Evolutionary conservation across 257 asterid species (phyloP).

Genomic region (Scutellaria baicalensis): DNA sequence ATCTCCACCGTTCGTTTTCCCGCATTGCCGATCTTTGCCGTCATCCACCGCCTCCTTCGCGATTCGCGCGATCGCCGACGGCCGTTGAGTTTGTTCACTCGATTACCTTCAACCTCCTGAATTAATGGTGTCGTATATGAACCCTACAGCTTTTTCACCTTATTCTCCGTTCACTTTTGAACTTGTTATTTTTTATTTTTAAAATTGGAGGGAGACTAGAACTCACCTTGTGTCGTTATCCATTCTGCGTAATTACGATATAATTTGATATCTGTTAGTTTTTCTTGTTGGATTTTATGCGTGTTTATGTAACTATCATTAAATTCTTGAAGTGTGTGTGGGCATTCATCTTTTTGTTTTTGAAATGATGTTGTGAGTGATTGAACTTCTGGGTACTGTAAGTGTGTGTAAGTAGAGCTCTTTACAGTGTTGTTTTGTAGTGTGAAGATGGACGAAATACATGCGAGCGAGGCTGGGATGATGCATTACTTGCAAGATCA

Average conservation of each 20-base stretch:
- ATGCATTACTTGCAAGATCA: constrained; percentile 57
- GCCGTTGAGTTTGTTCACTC: background rate
- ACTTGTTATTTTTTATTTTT: background rate
- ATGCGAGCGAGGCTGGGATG: constrained; percentile 39
- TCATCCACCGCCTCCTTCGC: constrained; percentile 8
- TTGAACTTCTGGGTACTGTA: constrained; percentile 1
- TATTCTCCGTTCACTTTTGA: background rate
- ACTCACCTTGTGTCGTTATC: background rate
- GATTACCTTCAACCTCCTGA: background rate
- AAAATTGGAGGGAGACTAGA: background rate
- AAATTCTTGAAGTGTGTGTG: background rate
- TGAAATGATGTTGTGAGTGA: background rate
- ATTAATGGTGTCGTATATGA: constrained; percentile 10
- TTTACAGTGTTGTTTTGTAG: constrained; percentile 10
- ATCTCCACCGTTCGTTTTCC: constrained; percentile 35
- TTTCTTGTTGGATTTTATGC: background rate
- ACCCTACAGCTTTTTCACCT: background rate
- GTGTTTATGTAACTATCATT: background rate
- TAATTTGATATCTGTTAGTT: background rate
- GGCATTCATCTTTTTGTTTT: background rate
- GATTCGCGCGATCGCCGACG: constrained; percentile 4
- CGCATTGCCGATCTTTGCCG: constrained; percentile 13
- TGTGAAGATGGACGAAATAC: constrained; percentile 39
- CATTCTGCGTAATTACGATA: background rate
- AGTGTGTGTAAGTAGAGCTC: constrained; percentile 6